phyloP scores from a whole-genome alignment of 2,329 filamentous ascomycete species.

The Dactylonectria estremocensis region DNA sequence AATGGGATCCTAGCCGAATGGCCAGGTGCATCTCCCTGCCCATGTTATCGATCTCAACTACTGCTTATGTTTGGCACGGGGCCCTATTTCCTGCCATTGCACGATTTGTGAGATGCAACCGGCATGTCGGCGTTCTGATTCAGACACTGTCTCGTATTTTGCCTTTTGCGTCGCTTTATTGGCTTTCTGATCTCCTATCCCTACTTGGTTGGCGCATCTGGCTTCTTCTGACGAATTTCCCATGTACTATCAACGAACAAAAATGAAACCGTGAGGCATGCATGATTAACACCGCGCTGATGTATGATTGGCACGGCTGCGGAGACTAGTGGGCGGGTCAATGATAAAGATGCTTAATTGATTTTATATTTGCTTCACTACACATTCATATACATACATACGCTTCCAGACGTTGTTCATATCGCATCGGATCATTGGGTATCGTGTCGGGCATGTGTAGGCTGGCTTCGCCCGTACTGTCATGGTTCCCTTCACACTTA shows the following conservation, averaged over 20 bases:
- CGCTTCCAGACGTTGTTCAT: constrained; percentile 18
- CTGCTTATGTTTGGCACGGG: background rate
- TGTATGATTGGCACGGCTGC: background rate
- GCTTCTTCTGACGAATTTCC: constrained; percentile 1
- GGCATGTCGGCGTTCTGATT: background rate
- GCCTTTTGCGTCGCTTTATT: background rate
- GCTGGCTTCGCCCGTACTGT: constrained; percentile 3
- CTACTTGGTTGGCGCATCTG: background rate
- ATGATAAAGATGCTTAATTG: constrained; percentile 9
- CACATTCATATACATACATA: constrained; percentile 16
- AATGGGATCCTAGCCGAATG: background rate
- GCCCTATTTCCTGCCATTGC: too few species aligned
- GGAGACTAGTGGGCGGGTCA: background rate
- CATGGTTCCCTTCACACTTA: constrained; percentile 15
- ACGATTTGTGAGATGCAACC: background rate
- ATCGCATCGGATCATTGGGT: constrained; percentile 29
- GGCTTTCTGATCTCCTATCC: background rate
- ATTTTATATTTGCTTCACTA: constrained; percentile 21
- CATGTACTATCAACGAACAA: constrained; percentile 1
- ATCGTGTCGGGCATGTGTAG: constrained; percentile 19
- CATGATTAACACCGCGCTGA: background rate
- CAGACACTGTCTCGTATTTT: background rate
- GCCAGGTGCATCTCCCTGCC: background rate
- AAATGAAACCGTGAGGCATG: background rate
- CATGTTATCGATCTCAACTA: background rate